phyloP scores from a whole-genome alignment of 2,329 filamentous ascomycete genomes.

The Sarocladiaceae sp. region DNA sequence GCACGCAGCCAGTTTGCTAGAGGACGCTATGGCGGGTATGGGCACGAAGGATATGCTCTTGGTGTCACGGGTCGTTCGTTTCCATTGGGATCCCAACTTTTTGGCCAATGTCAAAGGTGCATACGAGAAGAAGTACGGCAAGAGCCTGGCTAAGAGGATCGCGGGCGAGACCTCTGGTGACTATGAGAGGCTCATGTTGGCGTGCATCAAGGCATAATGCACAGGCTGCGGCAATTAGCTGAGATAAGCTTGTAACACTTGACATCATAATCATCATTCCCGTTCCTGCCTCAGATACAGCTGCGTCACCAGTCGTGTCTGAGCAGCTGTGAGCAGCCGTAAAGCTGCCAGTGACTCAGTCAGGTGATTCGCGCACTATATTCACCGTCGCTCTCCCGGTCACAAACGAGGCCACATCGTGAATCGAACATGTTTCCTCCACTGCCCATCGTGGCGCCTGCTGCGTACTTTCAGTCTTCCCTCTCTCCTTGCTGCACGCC shows the following conservation, averaged over 20 bases:
- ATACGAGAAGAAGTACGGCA: slow-evolving; percentile 68
- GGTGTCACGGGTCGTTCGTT: slow-evolving; percentile 70
- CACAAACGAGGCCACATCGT: too few species aligned
- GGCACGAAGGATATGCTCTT: slow-evolving; percentile 85
- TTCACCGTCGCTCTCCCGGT: too few species aligned
- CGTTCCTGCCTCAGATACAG: too few species aligned
- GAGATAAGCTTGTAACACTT: not conserved
- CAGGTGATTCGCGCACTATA: too few species aligned
- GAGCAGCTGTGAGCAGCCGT: too few species aligned
- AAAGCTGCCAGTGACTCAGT: too few species aligned
- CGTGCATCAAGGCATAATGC: slow-evolving; percentile 51
- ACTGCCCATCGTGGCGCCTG: too few species aligned
- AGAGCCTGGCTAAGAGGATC: slow-evolving; percentile 65
- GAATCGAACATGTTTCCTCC: too few species aligned
- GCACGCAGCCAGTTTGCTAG: slow-evolving; percentile 77
- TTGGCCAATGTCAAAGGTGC: slow-evolving; percentile 75
- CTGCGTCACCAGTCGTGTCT: too few species aligned
- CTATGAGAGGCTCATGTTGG: slow-evolving; percentile 73
- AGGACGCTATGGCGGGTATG: slow-evolving; percentile 79
- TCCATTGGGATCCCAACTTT: slow-evolving; percentile 76
- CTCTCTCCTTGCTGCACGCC: too few species aligned
- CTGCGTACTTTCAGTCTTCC: too few species aligned
- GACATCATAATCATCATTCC: too few species aligned
- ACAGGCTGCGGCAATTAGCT: not conserved
- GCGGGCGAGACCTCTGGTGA: slow-evolving; percentile 81